Conservation (phyloP, 2,329 filamentous ascomycete genomes). For the Blumeria hordei region DNA sequence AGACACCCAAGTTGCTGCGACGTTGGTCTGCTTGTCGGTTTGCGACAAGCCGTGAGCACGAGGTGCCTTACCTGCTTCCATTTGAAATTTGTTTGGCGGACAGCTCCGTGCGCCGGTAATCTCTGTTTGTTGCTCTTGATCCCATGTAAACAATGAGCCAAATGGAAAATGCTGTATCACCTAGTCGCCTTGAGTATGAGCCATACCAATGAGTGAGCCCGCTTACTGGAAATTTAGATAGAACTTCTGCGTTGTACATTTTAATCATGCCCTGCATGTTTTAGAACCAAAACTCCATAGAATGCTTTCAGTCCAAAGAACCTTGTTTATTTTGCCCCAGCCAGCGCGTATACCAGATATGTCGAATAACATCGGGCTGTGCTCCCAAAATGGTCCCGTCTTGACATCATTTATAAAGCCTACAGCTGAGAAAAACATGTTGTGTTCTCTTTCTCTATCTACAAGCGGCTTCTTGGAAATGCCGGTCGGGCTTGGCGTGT, state of each 20-base stretch:
- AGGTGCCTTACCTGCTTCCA: no score
- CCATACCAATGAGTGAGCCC: not conserved
- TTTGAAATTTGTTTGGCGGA: no score
- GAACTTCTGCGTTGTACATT: conserved; percentile 94
- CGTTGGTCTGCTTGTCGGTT: no score
- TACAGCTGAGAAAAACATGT: conserved; percentile 87
- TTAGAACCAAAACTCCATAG: not conserved
- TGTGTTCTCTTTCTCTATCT: conserved; percentile 36
- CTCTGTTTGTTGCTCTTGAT: conserved; percentile 35
- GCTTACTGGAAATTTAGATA: conserved; percentile 67
- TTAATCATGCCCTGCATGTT: conserved; percentile 68
- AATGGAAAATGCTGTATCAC: conserved; percentile 88
- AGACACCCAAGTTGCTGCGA: no score
- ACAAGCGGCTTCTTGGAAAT: conserved; percentile 42
- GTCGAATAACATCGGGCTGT: conserved; percentile 84
- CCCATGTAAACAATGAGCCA: conserved; percentile 59
- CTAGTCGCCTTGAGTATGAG: conserved; percentile 2
- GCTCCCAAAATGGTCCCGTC: conserved; percentile 87
- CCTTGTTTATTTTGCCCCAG: conserved; percentile 98
- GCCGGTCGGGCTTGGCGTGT: conserved; percentile 45
- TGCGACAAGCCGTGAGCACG: no score
- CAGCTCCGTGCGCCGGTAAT: not conserved
- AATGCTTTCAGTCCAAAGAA: conserved; percentile 8
- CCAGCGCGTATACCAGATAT: conserved; percentile 75
- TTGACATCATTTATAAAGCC: conserved; percentile 98